Base-by-base conservation (phyloP, 2,329 filamentous ascomycete genomes). In the Kalmusia sp. region DNA sequence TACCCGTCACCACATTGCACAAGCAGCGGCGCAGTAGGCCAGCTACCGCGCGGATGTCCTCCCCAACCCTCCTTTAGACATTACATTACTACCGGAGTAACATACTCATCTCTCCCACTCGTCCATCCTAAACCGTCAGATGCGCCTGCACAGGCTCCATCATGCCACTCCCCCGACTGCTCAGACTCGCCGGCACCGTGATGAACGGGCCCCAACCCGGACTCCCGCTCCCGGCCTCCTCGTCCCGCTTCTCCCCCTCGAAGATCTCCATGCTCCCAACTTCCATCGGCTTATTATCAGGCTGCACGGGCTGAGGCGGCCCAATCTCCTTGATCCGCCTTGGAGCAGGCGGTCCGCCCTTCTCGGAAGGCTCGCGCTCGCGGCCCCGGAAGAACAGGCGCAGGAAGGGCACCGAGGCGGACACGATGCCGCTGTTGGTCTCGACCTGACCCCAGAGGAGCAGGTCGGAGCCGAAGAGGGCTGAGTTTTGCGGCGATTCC, bases 381-480 rank as follows among this genome's bases (percentile, higher is more conserved):
- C 52, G 57, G 25, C 63, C 45, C n/a, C 58, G 56, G 51, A 79
- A 77, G 17, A 80, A 66, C 2, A 78, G 69, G 9, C 76, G 72
- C 17, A 82, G 69, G 12, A 78, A 74, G 1, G 79, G 78, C 0
- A 81, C 64, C 0, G 74, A 79, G 0, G 79, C 76, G 2, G 76
- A 77, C 6, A 80, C 71, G 51, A 80, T 79, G 14, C 77, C 79
- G 24, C 76, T 68, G 60, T 78, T 78, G 6, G 79, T 74, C 57
- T 82, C 79, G 22, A 81, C 72, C 54, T 77, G 75, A 54, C 76
- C 77, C 78, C 78, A 81, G n/a, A 81, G 58, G 3, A 75, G 61
- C 3, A 75, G 55, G 22, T 71, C 68, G 2, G 63, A 44, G 17
- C 72, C 72, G 71, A 78, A 63, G 39, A 61, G 27, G 60, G 77